phyloP scores from a whole-genome alignment of 441 rosid species.

The Omphalea diandra region DNA sequence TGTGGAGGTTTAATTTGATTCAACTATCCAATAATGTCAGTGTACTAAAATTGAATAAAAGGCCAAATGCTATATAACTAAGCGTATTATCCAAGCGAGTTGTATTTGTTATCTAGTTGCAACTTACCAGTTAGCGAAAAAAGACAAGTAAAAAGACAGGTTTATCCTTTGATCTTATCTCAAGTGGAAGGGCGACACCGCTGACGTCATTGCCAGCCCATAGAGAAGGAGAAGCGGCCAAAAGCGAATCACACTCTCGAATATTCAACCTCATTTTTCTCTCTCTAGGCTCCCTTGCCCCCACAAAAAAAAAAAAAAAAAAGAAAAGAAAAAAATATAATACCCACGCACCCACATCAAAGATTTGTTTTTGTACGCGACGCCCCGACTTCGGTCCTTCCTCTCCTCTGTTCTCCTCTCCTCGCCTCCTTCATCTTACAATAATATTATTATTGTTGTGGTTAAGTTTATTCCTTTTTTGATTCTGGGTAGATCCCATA shows the following conservation, averaged over 20 bases:
- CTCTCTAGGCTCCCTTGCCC: not conserved
- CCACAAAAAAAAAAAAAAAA: too few species aligned
- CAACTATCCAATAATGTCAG: too few species aligned
- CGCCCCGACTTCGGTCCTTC: conserved; percentile 65
- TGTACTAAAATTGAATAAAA: too few species aligned
- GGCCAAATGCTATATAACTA: too few species aligned
- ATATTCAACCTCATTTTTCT: conserved; percentile 41
- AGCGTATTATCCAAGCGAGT: too few species aligned
- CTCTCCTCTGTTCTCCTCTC: not conserved
- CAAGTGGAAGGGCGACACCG: conserved; percentile 6
- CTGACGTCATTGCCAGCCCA: conserved; percentile 45
- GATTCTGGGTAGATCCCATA: conserved; percentile 60
- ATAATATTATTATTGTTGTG: not conserved
- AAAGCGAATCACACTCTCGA: conserved; percentile 55
- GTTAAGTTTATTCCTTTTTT: conserved; percentile 42
- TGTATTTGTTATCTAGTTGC: too few species aligned
- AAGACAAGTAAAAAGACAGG: not conserved
- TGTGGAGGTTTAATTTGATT: too few species aligned
- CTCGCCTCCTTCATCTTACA: not conserved
- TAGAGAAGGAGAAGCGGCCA: conserved; percentile 34
- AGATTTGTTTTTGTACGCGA: conserved; percentile 80
- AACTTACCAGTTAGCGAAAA: not conserved
- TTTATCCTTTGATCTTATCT: conserved; percentile 49
- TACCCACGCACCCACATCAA: conserved; percentile 25
- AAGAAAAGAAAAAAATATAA: not conserved